Conservation (phyloP, 257 asterid species). For the Penstemon barbatus region DNA sequence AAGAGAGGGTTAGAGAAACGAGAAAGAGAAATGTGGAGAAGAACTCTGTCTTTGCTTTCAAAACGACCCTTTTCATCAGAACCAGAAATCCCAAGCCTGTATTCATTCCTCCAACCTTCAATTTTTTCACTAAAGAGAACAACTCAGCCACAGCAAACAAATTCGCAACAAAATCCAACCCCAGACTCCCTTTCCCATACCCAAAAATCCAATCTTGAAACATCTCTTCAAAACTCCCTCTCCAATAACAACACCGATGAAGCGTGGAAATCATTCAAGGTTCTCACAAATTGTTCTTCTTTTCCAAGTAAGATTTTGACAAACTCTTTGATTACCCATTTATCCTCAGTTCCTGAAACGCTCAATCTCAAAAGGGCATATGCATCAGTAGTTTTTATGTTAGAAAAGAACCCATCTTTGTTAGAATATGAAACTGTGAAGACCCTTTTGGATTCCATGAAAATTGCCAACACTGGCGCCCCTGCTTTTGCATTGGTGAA, state of each 20-base stretch:
- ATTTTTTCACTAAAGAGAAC: slow-evolving; percentile 50
- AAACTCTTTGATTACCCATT: slow-evolving; percentile 64
- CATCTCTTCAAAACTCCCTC: slow-evolving; percentile 54
- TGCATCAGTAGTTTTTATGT: slow-evolving; percentile 64
- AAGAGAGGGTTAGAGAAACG: background rate
- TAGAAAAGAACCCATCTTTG: slow-evolving; percentile 74
- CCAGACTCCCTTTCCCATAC: slow-evolving; percentile 41
- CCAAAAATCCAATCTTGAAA: slow-evolving; percentile 54
- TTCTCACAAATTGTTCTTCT: slow-evolving; percentile 54
- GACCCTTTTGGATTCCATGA: slow-evolving; percentile 69
- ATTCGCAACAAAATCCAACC: slow-evolving; percentile 32
- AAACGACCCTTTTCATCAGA: slow-evolving; percentile 60
- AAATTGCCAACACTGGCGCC: slow-evolving; percentile 53
- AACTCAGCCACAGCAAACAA: slow-evolving; percentile 30
- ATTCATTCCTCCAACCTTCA: slow-evolving; percentile 87
- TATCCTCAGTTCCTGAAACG: slow-evolving; percentile 60
- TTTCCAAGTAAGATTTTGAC: slow-evolving; percentile 75
- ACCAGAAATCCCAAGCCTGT: slow-evolving; percentile 59
- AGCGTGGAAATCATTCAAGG: slow-evolving; percentile 95
- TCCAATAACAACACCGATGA: slow-evolving; percentile 61
- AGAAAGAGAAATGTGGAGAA: slow-evolving; percentile 51
- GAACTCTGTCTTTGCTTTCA: slow-evolving; percentile 36
- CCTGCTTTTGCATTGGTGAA: slow-evolving; percentile 89
- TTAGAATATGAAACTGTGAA: slow-evolving; percentile 54
- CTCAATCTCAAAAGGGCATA: slow-evolving; percentile 82